A percentile compares a stretch with the other conserved stretches of the same genome.
Conservation (phyloP, 257 asterid genomes). For the Prunella vulgaris region DNA sequence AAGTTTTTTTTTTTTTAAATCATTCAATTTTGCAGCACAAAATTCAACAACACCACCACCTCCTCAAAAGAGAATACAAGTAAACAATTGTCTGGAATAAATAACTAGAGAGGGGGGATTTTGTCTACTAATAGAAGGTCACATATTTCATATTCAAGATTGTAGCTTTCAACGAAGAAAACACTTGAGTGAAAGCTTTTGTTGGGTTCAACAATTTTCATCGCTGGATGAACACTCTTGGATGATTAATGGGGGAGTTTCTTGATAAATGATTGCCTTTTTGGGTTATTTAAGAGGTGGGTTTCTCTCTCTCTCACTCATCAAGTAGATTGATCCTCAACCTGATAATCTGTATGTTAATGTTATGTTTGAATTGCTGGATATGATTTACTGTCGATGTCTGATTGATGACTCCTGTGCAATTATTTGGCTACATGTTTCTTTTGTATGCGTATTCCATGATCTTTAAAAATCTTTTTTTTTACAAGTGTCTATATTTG, state of each 20-base stretch:
- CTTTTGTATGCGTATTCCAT: too few relatives aligned
- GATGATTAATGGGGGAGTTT: neutral
- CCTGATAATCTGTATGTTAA: too few relatives aligned
- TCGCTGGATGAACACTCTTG: constrained; percentile 16
- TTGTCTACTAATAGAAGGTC: neutral
- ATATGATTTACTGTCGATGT: too few relatives aligned
- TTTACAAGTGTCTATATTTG: too few relatives aligned
- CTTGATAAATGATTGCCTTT: neutral
- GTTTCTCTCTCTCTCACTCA: constrained; percentile 20
- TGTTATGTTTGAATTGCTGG: too few relatives aligned
- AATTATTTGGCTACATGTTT: too few relatives aligned
- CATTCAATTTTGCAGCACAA: neutral
- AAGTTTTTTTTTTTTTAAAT: too few relatives aligned
- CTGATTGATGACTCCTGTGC: too few relatives aligned
- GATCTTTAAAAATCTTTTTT: too few relatives aligned
- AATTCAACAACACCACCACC: too few relatives aligned
- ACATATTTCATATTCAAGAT: neutral
- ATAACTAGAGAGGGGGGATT: neutral
- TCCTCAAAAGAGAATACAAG: too few relatives aligned
- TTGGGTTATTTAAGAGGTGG: constrained; percentile 30
- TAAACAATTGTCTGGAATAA: neutral
- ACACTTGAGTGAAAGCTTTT: constrained; percentile 30
- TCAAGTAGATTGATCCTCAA: too few relatives aligned
- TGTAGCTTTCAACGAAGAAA: constrained; percentile 18
- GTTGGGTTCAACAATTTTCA: constrained; percentile 36